These are phyloP conservation scores for Tolypocladium album DNA, from an alignment of 2,329 filamentous ascomycete genomes.

Conservation along the genomic window DNA sequence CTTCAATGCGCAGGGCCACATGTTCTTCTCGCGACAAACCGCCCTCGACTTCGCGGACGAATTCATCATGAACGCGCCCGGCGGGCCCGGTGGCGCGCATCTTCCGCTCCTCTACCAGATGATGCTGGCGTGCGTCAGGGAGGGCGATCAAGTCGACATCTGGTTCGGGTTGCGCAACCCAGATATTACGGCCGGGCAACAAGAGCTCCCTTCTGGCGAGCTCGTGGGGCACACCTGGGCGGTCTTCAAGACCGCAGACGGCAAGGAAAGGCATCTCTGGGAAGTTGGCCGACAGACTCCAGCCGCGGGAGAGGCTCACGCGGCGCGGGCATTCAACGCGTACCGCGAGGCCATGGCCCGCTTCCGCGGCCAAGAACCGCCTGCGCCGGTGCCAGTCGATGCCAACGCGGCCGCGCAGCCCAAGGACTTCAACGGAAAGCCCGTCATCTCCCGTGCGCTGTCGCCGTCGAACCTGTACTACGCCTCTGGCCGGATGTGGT, in stretches of 20 bases:
- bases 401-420: background rate
- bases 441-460: constrained; percentile 7
- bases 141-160: constrained; percentile 8
- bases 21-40: constrained; percentile 5
- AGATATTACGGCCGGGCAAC: constrained; percentile 1
- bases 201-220: constrained; percentile 2
- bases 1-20: constrained; percentile 6
- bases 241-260: constrained; percentile 4
- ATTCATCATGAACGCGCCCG: constrained; percentile 5
- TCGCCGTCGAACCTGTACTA: constrained; percentile 8
- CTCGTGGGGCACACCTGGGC: constrained; percentile 8
- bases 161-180: constrained; percentile 7
- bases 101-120: constrained; percentile 3
- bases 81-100: background rate
- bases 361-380: background rate
- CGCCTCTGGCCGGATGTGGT: constrained; percentile 9
- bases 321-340: constrained; percentile 7
- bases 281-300: constrained; percentile 7
- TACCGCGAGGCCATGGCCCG: constrained; percentile 6
- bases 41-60: constrained; percentile 7
- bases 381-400: constrained; percentile 1
- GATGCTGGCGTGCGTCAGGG: constrained; percentile 5
- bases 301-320: constrained; percentile 3
- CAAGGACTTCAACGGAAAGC: constrained; percentile 2
- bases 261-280: constrained; percentile 5